Evolutionary conservation across 2,329 filamentous ascomycete species (phyloP).

Genomic region (Venturia aucupariae): DNA sequence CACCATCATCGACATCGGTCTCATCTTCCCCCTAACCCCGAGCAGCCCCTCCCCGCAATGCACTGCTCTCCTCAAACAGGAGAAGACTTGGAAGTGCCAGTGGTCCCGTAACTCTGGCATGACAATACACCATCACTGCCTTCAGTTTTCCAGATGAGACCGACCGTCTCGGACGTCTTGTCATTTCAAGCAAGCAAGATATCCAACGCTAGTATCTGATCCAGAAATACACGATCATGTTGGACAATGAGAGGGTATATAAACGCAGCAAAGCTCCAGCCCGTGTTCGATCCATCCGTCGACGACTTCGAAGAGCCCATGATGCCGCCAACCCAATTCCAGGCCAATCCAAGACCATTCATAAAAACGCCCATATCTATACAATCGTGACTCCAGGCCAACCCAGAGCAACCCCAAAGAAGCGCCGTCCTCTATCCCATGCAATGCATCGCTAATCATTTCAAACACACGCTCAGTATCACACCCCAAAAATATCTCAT

Average conservation of each 20-base stretch:
- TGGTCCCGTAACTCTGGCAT: neutral
- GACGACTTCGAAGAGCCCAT: neutral
- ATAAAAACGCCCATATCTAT: neutral
- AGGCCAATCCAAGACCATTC: neutral
- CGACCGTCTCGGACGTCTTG: too few relatives aligned
- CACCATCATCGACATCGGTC: neutral
- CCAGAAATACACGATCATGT: neutral
- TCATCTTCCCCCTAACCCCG: neutral
- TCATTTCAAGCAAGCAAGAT: too few relatives aligned
- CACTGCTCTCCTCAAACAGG: neutral
- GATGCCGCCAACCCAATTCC: neutral
- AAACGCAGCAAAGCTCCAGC: neutral
- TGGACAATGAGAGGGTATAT: neutral
- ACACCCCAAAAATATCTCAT: neutral
- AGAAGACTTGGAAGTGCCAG: neutral
- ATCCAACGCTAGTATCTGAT: neutral
- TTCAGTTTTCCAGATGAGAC: too few relatives aligned
- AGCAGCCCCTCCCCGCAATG: neutral
- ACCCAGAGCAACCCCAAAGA: neutral
- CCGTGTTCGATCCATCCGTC: neutral
- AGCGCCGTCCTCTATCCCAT: neutral
- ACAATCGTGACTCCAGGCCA: neutral
- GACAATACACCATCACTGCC: too few relatives aligned
- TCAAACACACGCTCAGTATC: neutral
- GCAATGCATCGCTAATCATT: slow-evolving; percentile 3